phyloP scores from a whole-genome alignment of 2,329 filamentous ascomycete genomes.

The Raffaelea albimanens region DNA sequence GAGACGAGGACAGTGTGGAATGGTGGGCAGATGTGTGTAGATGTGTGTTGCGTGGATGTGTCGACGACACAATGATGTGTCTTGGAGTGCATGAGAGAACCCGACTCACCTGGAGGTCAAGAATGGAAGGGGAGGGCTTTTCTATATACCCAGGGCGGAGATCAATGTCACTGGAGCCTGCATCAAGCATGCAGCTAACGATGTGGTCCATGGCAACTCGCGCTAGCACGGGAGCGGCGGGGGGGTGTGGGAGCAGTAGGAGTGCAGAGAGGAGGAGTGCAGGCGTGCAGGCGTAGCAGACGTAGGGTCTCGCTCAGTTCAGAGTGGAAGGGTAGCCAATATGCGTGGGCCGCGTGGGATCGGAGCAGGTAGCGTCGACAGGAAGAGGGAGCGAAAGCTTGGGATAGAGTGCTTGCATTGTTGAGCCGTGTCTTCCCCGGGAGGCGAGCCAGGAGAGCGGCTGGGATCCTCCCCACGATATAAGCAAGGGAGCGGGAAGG shows the following conservation, averaged over 20 bases:
- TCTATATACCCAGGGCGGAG: conserved; percentile 38
- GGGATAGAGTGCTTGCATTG: conserved; percentile 1
- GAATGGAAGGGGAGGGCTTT: conserved; percentile 35
- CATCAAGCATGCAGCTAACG: conserved; percentile 45
- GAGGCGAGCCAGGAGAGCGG: not conserved
- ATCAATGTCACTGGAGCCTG: conserved; percentile 29
- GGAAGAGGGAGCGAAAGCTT: not conserved
- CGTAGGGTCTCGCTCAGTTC: no score
- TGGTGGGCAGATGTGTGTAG: not conserved
- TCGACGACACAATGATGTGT: conserved; percentile 13
- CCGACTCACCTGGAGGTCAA: conserved; percentile 17
- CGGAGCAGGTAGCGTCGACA: no score
- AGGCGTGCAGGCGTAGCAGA: not conserved
- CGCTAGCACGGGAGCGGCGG: not conserved
- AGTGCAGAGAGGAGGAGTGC: not conserved
- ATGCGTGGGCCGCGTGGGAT: no score
- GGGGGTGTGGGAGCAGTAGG: no score
- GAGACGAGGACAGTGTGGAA: not conserved
- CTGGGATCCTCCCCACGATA: no score
- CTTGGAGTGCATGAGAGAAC: conserved; percentile 21
- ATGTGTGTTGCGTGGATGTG: not conserved
- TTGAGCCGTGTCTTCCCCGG: not conserved
- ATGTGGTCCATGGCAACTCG: conserved; percentile 53
- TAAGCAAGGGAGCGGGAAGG: not conserved
- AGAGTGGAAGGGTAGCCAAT: no score